Base-by-base conservation (phyloP, 441 rosid genomes). In the Adansonia grandidieri region DNA sequence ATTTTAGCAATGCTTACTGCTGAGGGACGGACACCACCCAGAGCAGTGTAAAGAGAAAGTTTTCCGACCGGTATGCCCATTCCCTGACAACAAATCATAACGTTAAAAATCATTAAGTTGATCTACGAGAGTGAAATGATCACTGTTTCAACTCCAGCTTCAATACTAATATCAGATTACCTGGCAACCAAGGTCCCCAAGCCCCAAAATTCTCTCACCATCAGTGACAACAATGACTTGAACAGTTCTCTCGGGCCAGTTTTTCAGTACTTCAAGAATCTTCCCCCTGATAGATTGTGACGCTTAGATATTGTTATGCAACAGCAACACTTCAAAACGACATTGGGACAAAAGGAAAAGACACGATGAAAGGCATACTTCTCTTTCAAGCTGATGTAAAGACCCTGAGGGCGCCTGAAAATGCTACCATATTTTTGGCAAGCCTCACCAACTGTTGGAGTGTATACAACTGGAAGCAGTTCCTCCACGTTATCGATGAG, bases 41-140 rank as follows among this genome's bases (percentile, higher is more conserved):
- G 82, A 54, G 99, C 98, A 45, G 98, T 92, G 82, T 96, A 96
- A 9, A 96, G 87, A 71, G 98, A 85, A 73, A 96, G 95, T 77
- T 96, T 96, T 47, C 99, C 98, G 4, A 96, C 98, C 69, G 99
- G 99, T 80, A 96, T 96, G 37, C 99, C 99, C 98, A 96, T 96
- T 86, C 98, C 98, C 97, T 96, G 89, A 64, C 66, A 82, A 80
- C 4, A 76, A 47, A 32, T 19, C n/a, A 73, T 17, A 56, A 73
- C 48, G 51, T 37, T 28, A 56, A 20, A 51, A 24, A 57, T 47
- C 78, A 74, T 64, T 48, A 14, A 68, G 68, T 73, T 20, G 28
- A 57, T 71, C 15, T 71, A 22, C 54, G 61, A 24, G 40, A 72
- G 70, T 28, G 69, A 79, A 56, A 56, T 42, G 42, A 56, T 22